Evolutionary conservation across 352 stramenopile species (phyloP).

Genomic region (Phytophthora pluvialis): DNA sequence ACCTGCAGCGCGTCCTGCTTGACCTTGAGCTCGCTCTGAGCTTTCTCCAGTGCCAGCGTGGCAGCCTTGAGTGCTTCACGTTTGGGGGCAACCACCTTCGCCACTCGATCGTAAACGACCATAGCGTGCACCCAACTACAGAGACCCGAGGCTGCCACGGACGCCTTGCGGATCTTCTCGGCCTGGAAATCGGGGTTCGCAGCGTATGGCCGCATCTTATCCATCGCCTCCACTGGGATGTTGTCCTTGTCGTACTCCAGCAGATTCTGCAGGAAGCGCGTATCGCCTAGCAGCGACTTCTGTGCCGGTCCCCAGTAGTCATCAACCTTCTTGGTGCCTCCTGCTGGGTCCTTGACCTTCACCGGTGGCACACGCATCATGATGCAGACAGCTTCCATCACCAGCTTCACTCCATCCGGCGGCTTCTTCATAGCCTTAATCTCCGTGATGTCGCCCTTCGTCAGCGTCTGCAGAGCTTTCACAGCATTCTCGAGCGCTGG

Average conservation of each 20-base stretch:
- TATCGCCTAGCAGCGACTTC: constrained; percentile 93
- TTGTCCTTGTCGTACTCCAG: constrained; percentile 97
- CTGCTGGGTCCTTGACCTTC: constrained; percentile 93
- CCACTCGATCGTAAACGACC: constrained; percentile 95
- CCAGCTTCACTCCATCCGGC: constrained; percentile 93
- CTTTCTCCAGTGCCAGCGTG: constrained; percentile 84
- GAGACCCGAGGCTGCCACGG: constrained; percentile 92
- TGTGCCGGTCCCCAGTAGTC: constrained; percentile 95
- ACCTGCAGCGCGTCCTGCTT: constrained; percentile 93
- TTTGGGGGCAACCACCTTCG: constrained; percentile 94
- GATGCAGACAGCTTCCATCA: constrained; percentile 96
- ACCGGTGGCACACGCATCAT: constrained; percentile 94
- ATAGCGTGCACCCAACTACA: constrained; percentile 97
- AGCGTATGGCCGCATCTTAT: constrained; percentile 88
- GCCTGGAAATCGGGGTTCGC: constrained; percentile 92
- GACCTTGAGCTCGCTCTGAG: constrained; percentile 83
- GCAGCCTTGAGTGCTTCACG: constrained; percentile 92
- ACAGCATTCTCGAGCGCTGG: constrained; percentile 92
- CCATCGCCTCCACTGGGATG: constrained; percentile 90
- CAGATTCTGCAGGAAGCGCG: constrained; percentile 93
- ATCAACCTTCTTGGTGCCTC: constrained; percentile 92
- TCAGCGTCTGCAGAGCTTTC: constrained; percentile 93
- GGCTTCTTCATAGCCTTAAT: constrained; percentile 98
- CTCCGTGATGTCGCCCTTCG: constrained; percentile 94
- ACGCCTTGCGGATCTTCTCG: constrained; percentile 95